Evolutionary conservation across 306 rosid species (phyloP), one percentile per base, ranked within the genome.

Genomic region (Pyrus betulifolia): DNA sequence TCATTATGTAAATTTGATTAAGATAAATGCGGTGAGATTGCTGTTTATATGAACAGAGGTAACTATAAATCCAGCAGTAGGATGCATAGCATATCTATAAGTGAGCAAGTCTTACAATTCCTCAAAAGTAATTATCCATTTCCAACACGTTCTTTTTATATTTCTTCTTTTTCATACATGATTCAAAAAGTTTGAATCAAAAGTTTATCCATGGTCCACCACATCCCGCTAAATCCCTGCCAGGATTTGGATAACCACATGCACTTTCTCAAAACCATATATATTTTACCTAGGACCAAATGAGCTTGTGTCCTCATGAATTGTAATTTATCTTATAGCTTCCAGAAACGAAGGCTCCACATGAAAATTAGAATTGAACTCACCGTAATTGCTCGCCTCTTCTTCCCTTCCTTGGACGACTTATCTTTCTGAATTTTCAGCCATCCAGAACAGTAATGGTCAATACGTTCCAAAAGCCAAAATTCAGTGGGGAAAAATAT

Each of bases 401-500:
- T 92, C 85, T 84, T 90, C 84, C 96, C 97, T 74, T 76, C 81
- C 86, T 90, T 92, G 22, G 90, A 80, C 35, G 89, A 75, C 64
- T 77, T 40, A 77, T 85, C 91, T 15, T 73, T 80, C 9, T 74
- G 79, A 62, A 81, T 82, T 79, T 87, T 90, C 81, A 79, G 75
- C 96, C 91, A 88, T 70, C 98, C 96, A 49, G 98, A 92, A 83
- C 97, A 90, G 80, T 85, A 90, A 90, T 94, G 97, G 63, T 94
- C 98, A 12, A 94, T 87, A 62, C 62, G 89, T 79, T 94, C 98
- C 84, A 94, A 85, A 80, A 94, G 85, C 88, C 88, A 76, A 76
- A 94, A 94, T 88, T 90, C 98, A 4, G 98, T 94, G 51, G 98
- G 97, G 79, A 94, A 91, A 76, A 94, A 94, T 64, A 94, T 90